These are phyloP conservation scores for Rubia yunnanensis DNA, from an alignment of 257 asterid species.

Conservation along the genomic window DNA sequence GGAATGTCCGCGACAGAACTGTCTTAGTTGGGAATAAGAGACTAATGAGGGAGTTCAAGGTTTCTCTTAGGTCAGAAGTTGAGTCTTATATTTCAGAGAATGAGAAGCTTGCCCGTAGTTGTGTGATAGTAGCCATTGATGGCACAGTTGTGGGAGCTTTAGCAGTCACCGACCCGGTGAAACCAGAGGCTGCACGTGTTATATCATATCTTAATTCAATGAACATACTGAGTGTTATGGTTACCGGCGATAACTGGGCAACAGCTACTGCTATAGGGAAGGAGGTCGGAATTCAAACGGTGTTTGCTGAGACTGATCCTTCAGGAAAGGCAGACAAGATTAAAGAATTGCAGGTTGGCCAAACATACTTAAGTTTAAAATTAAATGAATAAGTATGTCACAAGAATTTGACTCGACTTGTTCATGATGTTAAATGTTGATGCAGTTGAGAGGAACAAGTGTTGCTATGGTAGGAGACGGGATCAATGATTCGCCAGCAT, in stretches of 20 bases:
- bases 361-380: not conserved
- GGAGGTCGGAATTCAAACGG: constrained; percentile 75
- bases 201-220: constrained; percentile 64
- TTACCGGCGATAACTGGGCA: constrained; percentile 99
- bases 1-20: constrained; percentile 56
- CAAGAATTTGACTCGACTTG: not conserved
- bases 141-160: constrained; percentile 77
- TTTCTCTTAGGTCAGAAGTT: constrained; percentile 54
- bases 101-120: constrained; percentile 80
- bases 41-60: constrained; percentile 52
- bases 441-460: constrained; percentile 61
- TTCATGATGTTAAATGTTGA: constrained; percentile 10
- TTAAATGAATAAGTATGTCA: not conserved
- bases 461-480: constrained; percentile 98
- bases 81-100: constrained; percentile 53
- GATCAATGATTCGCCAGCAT: constrained; percentile 85
- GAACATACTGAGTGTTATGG: constrained; percentile 82
- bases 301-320: constrained; percentile 95
- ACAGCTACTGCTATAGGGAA: constrained; percentile 77
- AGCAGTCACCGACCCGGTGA: constrained; percentile 89
- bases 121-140: constrained; percentile 74
- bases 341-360: constrained; percentile 76
- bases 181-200: constrained; percentile 72
- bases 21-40: constrained; percentile 79
- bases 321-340: constrained; percentile 91